A percentile compares a stretch with the other conserved stretches of the same genome.
Conservation (phyloP, 257 asterid genomes). For the Rauvolfia tetraphylla region DNA sequence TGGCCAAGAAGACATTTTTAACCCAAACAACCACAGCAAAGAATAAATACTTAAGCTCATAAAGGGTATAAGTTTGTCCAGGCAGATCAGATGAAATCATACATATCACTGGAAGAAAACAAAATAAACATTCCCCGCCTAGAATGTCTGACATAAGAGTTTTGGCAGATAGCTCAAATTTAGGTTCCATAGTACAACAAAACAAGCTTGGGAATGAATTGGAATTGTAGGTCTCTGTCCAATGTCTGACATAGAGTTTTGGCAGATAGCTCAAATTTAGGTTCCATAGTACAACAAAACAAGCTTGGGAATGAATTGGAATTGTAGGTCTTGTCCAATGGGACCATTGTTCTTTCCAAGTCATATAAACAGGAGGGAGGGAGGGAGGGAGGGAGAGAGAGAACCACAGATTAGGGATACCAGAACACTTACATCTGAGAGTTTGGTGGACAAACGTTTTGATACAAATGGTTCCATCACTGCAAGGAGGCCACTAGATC, state of each 20-base stretch:
- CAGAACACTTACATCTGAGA: constrained; percentile 58
- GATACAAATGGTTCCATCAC: constrained; percentile 51
- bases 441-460: constrained; percentile 45
- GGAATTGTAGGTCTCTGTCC: neutral
- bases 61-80: neutral
- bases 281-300: neutral
- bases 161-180: neutral
- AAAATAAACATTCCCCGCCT: too few relatives aligned
- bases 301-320: neutral
- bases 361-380: neutral
- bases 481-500: constrained; percentile 38
- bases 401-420: neutral
- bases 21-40: neutral
- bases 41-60: too few relatives aligned
- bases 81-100: neutral
- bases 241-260: neutral
- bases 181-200: neutral
- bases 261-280: neutral
- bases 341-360: neutral
- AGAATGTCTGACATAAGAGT: neutral
- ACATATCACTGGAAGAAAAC: neutral
- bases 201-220: neutral
- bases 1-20: neutral
- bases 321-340: neutral
- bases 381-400: neutral